Conservation (phyloP, 2,329 filamentous ascomycete species). For the Xylaria sp. region DNA sequence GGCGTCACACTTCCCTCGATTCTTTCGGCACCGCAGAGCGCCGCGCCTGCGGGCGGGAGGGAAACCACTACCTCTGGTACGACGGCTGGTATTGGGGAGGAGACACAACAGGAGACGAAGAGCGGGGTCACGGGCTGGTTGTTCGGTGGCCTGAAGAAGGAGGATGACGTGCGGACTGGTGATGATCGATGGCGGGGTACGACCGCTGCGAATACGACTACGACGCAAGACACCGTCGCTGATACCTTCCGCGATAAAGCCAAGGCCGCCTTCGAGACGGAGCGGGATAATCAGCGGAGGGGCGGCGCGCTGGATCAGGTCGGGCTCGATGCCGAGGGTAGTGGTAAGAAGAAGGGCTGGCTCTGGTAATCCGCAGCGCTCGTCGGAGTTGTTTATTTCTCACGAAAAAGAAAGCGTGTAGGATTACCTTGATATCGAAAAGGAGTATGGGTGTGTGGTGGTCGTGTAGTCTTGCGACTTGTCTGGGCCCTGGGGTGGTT, state of each 20-base stretch:
- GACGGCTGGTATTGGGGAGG: background rate
- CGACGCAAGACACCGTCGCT: constrained; percentile 45
- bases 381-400: background rate
- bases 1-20: constrained; percentile 62
- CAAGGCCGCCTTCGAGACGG: constrained; percentile 57
- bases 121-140: constrained; percentile 51
- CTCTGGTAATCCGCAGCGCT: constrained; percentile 50
- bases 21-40: constrained; percentile 55
- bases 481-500: background rate
- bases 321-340: constrained; percentile 51
- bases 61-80: constrained; percentile 47
- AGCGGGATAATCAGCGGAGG: constrained; percentile 61
- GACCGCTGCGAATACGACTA: constrained; percentile 17
- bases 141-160: constrained; percentile 52
- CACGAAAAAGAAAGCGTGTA: background rate
- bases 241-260: constrained; percentile 53
- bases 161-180: constrained; percentile 31
- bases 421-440: background rate
- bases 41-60: constrained; percentile 42
- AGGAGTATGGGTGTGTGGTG: background rate
- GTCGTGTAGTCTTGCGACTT: background rate
- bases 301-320: constrained; percentile 63
- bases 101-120: constrained; percentile 14
- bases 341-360: constrained; percentile 60
- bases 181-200: constrained; percentile 30